phyloP scores from a whole-genome alignment of 495 filamentous ascomycete species.

The Penicillium ucsense region DNA sequence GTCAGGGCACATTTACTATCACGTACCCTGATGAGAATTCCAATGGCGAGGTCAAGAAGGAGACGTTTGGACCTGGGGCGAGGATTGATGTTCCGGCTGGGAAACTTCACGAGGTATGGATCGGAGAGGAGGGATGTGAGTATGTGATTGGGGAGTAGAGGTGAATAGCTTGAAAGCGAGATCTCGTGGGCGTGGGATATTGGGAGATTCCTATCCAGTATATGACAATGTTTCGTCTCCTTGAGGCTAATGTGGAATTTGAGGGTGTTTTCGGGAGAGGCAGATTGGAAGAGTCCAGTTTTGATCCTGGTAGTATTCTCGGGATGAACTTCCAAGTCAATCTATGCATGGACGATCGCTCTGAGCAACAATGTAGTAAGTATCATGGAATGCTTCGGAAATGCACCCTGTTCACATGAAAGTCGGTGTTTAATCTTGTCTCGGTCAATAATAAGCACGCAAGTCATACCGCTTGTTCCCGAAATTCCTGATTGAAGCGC shows the following conservation, averaged over 20 bases:
- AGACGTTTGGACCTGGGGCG: conserved; percentile 57
- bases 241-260: no score
- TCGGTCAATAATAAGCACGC: no score
- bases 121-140: conserved; percentile 66
- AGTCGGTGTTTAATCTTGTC: no score
- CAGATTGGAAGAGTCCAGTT: no score
- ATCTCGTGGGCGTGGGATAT: no score
- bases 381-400: no score
- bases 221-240: no score
- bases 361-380: no score
- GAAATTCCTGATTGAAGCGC: conserved; percentile 40
- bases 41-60: conserved; percentile 39
- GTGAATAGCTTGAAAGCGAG: neutral
- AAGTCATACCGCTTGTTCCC: no score
- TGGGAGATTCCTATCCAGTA: no score
- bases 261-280: no score
- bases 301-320: conserved; percentile 5
- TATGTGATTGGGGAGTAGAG: conserved; percentile 72
- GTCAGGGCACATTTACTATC: conserved; percentile 60
- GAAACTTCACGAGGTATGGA: conserved; percentile 74
- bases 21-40: conserved; percentile 58
- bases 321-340: conserved; percentile 38
- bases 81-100: conserved; percentile 69
- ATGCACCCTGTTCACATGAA: no score
- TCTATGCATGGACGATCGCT: conserved; percentile 17